Percentiles rank a stretch among this genome's conserved stretches.
These are phyloP conservation scores for Erigeron canadensis DNA, from an alignment of 129 eudicot species.

Conservation along the genomic window DNA sequence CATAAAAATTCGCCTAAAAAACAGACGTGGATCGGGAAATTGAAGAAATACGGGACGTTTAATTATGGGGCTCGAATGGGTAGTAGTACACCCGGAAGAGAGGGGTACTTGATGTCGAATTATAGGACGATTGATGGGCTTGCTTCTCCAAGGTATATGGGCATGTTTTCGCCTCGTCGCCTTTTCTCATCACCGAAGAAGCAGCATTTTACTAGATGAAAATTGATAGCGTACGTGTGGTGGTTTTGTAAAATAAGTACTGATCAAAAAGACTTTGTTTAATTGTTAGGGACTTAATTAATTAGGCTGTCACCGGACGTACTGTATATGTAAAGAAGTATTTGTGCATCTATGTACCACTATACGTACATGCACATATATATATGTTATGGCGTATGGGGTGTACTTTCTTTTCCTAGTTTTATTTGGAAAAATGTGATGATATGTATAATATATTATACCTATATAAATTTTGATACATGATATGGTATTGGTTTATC, in stretches of 20 bases:
- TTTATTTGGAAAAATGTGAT: background rate
- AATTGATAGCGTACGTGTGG: constrained; percentile 8
- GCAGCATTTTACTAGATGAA: constrained; percentile 45
- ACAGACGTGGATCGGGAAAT: constrained; percentile 62
- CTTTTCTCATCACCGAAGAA: constrained; percentile 75
- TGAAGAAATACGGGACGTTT: constrained; percentile 71
- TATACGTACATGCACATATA: background rate
- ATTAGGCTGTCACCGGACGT: no score
- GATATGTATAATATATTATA: background rate
- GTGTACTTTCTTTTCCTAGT: no score
- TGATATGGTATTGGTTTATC: no score
- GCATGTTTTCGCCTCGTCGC: constrained; percentile 74
- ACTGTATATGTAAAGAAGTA: background rate
- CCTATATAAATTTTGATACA: no score
- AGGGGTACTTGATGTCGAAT: constrained; percentile 41
- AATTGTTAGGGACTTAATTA: no score
- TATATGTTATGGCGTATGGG: background rate
- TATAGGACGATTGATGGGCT: constrained; percentile 52
- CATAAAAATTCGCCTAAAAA: constrained; percentile 42
- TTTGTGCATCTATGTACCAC: constrained; percentile 18
- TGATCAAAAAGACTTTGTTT: background rate
- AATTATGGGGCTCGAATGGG: constrained; percentile 36
- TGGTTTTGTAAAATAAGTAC: constrained; percentile 14
- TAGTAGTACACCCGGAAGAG: constrained; percentile 44
- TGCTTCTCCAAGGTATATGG: constrained; percentile 68